Conservation (phyloP, 306 rosid species). For the Glycine soja region DNA sequence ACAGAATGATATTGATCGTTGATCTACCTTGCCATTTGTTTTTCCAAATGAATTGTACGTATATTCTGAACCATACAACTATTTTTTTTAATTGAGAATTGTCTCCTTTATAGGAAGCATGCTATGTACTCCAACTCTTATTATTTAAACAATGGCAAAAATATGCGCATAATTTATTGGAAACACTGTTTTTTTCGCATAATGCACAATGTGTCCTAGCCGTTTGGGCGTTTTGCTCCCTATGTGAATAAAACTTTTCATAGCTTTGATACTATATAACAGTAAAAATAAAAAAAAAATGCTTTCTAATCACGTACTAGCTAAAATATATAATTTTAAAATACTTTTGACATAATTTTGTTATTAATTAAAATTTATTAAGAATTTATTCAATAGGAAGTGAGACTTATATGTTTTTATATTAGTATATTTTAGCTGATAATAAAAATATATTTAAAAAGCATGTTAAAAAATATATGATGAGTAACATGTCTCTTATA, state of each 20-base stretch:
- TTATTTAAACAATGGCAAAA: constrained; percentile 5
- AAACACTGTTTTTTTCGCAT: neutral
- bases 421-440: too few relatives aligned
- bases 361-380: too few relatives aligned
- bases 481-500: too few relatives aligned
- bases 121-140: constrained; percentile 41
- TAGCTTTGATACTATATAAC: too few relatives aligned
- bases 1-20: neutral
- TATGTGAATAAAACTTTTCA: neutral
- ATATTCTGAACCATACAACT: constrained; percentile 4
- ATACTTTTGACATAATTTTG: too few relatives aligned
- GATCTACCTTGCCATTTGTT: constrained; percentile 12
- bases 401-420: too few relatives aligned
- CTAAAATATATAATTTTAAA: too few relatives aligned
- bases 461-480: too few relatives aligned
- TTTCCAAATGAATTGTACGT: neutral
- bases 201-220: constrained; percentile 7
- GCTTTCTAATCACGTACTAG: too few relatives aligned
- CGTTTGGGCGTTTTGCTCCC: neutral
- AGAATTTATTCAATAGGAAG: too few relatives aligned
- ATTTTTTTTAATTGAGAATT: neutral
- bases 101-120: constrained; percentile 43
- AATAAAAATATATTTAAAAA: too few relatives aligned
- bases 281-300: too few relatives aligned
- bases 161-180: neutral